Evolutionary conservation across 495 filamentous ascomycete genomes (phyloP).

Genomic region (Gamarada debralockiae): DNA sequence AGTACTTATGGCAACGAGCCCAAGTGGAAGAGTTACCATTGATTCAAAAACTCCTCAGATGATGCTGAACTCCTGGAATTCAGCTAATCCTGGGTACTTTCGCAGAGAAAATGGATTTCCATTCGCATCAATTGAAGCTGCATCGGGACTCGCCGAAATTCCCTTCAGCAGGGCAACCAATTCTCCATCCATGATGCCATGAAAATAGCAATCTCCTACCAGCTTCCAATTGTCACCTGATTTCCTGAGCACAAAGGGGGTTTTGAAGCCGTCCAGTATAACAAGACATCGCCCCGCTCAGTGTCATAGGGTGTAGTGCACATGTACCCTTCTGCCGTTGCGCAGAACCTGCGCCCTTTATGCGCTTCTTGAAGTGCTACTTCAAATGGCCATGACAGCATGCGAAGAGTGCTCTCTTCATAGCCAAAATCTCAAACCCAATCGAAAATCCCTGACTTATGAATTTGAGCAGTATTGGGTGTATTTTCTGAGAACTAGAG

Average conservation of each 20-base stretch:
- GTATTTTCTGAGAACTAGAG: background rate
- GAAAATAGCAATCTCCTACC: constrained; percentile 1
- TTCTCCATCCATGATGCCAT: constrained; percentile 9
- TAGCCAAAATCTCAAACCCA: background rate
- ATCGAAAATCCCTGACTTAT: background rate
- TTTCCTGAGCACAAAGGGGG: background rate
- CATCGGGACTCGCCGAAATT: background rate
- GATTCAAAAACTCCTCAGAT: background rate
- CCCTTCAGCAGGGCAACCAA: background rate
- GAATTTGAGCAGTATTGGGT: background rate
- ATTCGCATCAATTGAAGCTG: background rate
- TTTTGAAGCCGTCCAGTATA: background rate
- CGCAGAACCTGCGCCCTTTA: background rate
- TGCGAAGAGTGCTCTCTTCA: background rate
- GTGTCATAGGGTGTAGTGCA: background rate
- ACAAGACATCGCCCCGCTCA: background rate
- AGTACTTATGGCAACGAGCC: too few species aligned
- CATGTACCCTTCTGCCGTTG: background rate
- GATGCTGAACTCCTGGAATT: background rate
- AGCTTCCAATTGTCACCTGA: background rate
- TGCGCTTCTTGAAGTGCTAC: background rate
- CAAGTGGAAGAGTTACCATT: too few species aligned
- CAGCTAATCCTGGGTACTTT: background rate
- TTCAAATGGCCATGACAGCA: background rate
- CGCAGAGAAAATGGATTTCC: background rate